Conservation (phyloP, 441 rosid species). For the Hypseocharis bilobata region DNA sequence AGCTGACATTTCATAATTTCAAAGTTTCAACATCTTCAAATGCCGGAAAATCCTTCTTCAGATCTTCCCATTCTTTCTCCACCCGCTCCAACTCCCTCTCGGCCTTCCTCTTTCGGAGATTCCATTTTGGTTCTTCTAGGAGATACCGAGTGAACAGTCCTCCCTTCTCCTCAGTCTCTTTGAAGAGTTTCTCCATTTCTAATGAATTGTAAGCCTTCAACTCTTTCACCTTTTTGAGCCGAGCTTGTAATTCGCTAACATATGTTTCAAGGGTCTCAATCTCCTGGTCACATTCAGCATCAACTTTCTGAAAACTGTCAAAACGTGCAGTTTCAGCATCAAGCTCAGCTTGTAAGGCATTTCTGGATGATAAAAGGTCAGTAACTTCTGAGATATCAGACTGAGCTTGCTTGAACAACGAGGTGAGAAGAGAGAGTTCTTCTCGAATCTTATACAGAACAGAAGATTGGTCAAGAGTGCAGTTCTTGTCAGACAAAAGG, state of each 20-base stretch:
- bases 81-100: conserved; percentile 23
- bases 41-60: conserved; percentile 19
- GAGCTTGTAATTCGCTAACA: conserved; percentile 17
- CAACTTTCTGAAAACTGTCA: conserved; percentile 19
- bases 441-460: conserved; percentile 15
- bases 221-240: conserved; percentile 18
- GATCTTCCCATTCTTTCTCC: conserved; percentile 26
- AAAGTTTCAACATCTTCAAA: neutral
- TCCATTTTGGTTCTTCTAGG: conserved; percentile 23
- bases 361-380: conserved; percentile 8
- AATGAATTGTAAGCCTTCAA: conserved; percentile 14
- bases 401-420: conserved; percentile 17
- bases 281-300: conserved; percentile 10
- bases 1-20: too few relatives aligned
- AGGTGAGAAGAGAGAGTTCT: conserved; percentile 19
- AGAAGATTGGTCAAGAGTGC: conserved; percentile 1
- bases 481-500: conserved; percentile 17
- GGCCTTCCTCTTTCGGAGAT: conserved; percentile 24
- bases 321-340: conserved; percentile 12
- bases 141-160: conserved; percentile 15
- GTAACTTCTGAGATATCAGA: conserved; percentile 13
- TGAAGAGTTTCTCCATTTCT: conserved; percentile 22
- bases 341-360: conserved; percentile 18
- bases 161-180: conserved; percentile 24
- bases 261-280: conserved; percentile 17